Evolutionary conservation across 176 grass and related monocot species (phyloP).

Genomic region (Oryza nivara): DNA sequence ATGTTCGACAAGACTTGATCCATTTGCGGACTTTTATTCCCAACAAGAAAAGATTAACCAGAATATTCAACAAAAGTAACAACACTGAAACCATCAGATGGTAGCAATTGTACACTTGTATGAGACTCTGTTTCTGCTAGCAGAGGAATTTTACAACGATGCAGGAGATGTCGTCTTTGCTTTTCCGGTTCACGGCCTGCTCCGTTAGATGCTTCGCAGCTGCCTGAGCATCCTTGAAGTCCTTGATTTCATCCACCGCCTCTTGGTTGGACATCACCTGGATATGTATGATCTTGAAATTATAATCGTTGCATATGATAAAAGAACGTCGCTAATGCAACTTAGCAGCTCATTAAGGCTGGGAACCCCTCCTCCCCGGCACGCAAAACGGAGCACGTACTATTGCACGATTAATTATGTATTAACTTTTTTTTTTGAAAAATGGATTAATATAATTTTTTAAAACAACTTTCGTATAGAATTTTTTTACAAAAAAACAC

Average conservation of each 20-base stretch:
- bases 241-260: slow-evolving; percentile 77
- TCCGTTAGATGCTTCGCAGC: slow-evolving; percentile 82
- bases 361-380: no score
- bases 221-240: slow-evolving; percentile 71
- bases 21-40: slow-evolving; percentile 25
- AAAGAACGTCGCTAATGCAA: background rate
- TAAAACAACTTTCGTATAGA: no score
- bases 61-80: slow-evolving; percentile 8
- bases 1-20: slow-evolving; percentile 40
- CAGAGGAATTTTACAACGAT: slow-evolving; percentile 74
- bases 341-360: background rate
- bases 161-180: slow-evolving; percentile 96
- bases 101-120: slow-evolving; percentile 31
- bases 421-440: no score
- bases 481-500: no score
- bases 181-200: slow-evolving; percentile 67
- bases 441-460: no score
- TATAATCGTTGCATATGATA: slow-evolving; percentile 9
- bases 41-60: slow-evolving; percentile 19
- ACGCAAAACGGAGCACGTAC: no score
- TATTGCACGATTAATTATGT: no score
- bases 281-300: background rate
- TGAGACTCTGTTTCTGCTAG: slow-evolving; percentile 41
- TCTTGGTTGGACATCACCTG: slow-evolving; percentile 96
- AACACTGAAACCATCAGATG: slow-evolving; percentile 5